phyloP scores from a whole-genome alignment of 495 filamentous ascomycete genomes.

The Xanthoparmelia taractica region DNA sequence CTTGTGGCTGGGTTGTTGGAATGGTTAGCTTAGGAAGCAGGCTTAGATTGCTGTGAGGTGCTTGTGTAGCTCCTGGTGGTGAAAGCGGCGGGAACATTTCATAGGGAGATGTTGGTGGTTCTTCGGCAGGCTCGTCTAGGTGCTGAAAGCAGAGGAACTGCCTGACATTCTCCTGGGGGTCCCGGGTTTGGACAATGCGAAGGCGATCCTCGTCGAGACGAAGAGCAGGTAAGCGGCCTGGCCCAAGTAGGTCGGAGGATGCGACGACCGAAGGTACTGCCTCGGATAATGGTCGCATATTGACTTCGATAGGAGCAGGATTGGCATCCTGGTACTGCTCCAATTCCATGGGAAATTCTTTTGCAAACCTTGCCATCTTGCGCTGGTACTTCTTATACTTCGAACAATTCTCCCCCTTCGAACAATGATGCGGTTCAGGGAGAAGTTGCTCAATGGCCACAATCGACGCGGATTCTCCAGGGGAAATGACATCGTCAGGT shows the following conservation, averaged over 20 bases:
- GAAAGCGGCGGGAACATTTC: conserved; percentile 43
- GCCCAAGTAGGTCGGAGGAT: conserved; percentile 81
- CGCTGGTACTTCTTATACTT: conserved; percentile 71
- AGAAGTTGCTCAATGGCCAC: conserved; percentile 85
- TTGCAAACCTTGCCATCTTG: conserved; percentile 56
- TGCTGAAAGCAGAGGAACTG: conserved; percentile 80
- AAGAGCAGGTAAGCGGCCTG: conserved; percentile 50
- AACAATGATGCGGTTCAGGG: conserved; percentile 76
- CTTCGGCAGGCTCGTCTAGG: conserved; percentile 38
- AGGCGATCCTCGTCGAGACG: conserved; percentile 65
- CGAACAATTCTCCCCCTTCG: conserved; percentile 80
- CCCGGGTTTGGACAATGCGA: conserved; percentile 54
- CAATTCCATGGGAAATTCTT: conserved; percentile 57
- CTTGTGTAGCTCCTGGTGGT: conserved; percentile 39
- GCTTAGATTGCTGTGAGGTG: conserved; percentile 37
- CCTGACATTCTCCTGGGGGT: conserved; percentile 86
- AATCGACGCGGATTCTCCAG: conserved; percentile 78
- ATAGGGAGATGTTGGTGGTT: conserved; percentile 36
- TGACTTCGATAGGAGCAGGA: conserved; percentile 19
- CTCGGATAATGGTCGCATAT: conserved; percentile 34
- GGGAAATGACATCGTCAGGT: conserved; percentile 58
- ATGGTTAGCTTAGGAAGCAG: conserved; percentile 53
- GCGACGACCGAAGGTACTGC: conserved; percentile 67
- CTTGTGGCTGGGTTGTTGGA: conserved; percentile 37
- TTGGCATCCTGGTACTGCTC: conserved; percentile 30